A percentile compares a stretch with the other conserved stretches of the same genome.
These are phyloP conservation scores for Bryoerythrophyllum caledonicum DNA, from an alignment of 225 moss, liverwort and hornwort species.

Conservation along the genomic window DNA sequence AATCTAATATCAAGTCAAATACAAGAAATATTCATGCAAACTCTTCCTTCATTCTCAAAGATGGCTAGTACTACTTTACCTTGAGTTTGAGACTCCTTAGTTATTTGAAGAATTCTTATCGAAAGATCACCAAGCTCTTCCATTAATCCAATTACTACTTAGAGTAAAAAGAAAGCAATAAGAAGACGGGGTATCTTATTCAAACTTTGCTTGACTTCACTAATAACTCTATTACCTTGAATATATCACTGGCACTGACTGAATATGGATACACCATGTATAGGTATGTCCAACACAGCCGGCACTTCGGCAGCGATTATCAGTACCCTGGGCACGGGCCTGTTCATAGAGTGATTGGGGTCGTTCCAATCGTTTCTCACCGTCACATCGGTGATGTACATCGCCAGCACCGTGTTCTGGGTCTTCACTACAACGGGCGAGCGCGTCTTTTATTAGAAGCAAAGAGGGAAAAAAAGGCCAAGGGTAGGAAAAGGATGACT, in stretches of 20 bases:
- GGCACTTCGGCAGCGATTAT: constrained; percentile 76
- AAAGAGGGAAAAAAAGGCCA: neutral
- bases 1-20: too few relatives aligned
- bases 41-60: too few relatives aligned
- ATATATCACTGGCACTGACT: neutral
- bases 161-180: too few relatives aligned
- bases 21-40: too few relatives aligned
- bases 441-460: constrained; percentile 50
- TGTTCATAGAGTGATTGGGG: constrained; percentile 78
- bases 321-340: constrained; percentile 75
- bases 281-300: constrained; percentile 80
- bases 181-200: too few relatives aligned
- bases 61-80: too few relatives aligned
- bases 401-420: constrained; percentile 74
- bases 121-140: too few relatives aligned
- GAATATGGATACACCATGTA: constrained; percentile 15
- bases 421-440: constrained; percentile 69
- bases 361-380: constrained; percentile 76
- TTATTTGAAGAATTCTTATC: too few relatives aligned
- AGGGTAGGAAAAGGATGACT: neutral
- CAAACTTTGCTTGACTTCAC: too few relatives aligned
- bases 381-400: constrained; percentile 70
- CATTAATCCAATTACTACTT: too few relatives aligned
- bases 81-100: too few relatives aligned
- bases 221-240: neutral